Evolutionary conservation across 176 grass and related monocot genomes (phyloP).

Genomic region (Zizania latifolia): DNA sequence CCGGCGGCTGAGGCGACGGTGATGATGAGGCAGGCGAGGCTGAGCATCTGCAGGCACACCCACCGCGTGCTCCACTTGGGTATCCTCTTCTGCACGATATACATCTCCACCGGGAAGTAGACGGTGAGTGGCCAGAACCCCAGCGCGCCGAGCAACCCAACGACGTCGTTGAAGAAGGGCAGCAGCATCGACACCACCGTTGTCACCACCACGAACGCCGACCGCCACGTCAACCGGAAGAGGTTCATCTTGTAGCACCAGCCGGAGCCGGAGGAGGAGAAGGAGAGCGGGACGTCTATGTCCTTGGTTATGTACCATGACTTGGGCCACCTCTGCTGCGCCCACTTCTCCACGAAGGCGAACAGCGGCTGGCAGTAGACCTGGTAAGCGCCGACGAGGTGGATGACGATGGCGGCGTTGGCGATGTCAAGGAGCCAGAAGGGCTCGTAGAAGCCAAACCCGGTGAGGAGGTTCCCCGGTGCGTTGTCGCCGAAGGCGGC

Average conservation of each 20-base stretch:
- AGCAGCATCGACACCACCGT: slow-evolving; percentile 88
- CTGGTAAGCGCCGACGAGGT: slow-evolving; percentile 82
- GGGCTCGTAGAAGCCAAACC: slow-evolving; percentile 81
- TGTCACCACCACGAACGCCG: slow-evolving; percentile 60
- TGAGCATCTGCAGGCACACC: slow-evolving; percentile 87
- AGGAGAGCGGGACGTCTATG: slow-evolving; percentile 39
- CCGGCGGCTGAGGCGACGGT: slow-evolving; percentile 74
- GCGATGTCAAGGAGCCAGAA: slow-evolving; percentile 95
- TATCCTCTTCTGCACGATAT: slow-evolving; percentile 82
- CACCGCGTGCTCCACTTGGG: slow-evolving; percentile 66
- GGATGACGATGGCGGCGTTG: slow-evolving; percentile 63
- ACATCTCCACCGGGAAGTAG: no score
- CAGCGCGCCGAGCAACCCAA: slow-evolving; percentile 67
- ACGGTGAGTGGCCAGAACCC: no score
- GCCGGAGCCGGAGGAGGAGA: not conserved
- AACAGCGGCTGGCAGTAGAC: slow-evolving; percentile 75
- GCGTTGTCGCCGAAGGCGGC: slow-evolving; percentile 50
- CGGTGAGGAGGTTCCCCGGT: slow-evolving; percentile 56
- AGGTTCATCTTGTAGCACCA: slow-evolving; percentile 54
- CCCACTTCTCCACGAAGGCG: slow-evolving; percentile 91
- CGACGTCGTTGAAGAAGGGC: slow-evolving; percentile 94
- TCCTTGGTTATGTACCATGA: slow-evolving; percentile 38
- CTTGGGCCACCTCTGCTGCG: slow-evolving; percentile 57
- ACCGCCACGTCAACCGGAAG: slow-evolving; percentile 71
- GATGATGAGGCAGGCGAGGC: slow-evolving; percentile 68